These are phyloP conservation scores for Escallonia rubra DNA, from an alignment of 129 eudicot species.

Conservation along the genomic window DNA sequence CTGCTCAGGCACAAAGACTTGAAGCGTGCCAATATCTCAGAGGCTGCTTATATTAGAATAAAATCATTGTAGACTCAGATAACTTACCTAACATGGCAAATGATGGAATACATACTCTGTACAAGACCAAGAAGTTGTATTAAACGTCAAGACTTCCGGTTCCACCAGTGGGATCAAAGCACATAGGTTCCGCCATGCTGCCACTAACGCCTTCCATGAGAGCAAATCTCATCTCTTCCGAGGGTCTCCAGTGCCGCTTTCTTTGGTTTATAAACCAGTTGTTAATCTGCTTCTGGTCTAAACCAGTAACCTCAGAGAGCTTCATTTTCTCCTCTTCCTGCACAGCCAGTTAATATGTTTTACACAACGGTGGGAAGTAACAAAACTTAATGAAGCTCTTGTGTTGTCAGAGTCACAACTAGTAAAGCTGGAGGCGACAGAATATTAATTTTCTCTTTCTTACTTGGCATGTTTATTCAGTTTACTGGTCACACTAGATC, in stretches of 20 bases:
- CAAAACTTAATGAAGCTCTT: too few species aligned
- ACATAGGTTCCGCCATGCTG: constrained; percentile 8
- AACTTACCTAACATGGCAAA: too few species aligned
- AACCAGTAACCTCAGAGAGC: constrained; percentile 26
- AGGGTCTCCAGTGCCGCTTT: constrained; percentile 44
- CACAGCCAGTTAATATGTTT: not conserved
- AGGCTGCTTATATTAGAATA: too few species aligned
- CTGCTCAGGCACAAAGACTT: not conserved
- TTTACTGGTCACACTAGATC: too few species aligned
- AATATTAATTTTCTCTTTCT: too few species aligned
- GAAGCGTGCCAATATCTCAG: not conserved
- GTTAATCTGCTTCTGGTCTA: constrained; percentile 42
- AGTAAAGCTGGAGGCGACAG: too few species aligned
- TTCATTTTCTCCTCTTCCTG: constrained; percentile 45
- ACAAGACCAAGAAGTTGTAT: too few species aligned
- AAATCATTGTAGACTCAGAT: too few species aligned
- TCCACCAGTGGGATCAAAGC: constrained; percentile 18
- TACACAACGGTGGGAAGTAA: not conserved
- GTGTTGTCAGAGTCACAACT: too few species aligned
- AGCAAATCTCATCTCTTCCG: constrained; percentile 35
- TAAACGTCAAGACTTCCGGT: not conserved
- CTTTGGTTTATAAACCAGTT: constrained; percentile 48
- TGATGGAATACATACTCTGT: too few species aligned
- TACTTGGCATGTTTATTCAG: too few species aligned
- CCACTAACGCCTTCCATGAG: constrained; percentile 28